Evolutionary conservation across 805 yeast genomes (phyloP).

Genomic region (Teunomyces pallodes): DNA sequence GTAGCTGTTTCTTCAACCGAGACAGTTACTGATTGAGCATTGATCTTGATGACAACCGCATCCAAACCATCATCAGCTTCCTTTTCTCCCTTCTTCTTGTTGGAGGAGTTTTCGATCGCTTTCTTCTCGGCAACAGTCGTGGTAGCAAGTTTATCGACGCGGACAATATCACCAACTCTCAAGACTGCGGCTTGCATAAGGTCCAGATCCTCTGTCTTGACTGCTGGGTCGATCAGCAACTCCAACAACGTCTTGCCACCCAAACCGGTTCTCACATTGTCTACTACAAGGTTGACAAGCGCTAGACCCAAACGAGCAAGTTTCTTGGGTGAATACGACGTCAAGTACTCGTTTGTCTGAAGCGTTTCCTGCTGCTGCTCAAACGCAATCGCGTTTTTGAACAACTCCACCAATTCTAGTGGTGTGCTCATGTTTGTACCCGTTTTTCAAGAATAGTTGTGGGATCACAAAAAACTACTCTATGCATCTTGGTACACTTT

Average conservation of each 20-base stretch:
- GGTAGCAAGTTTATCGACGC: conserved; percentile 46
- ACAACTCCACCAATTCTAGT: conserved; percentile 14
- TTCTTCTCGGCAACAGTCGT: conserved; percentile 10
- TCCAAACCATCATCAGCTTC: conserved; percentile 36
- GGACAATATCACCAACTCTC: conserved; percentile 75
- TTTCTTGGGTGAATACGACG: conserved; percentile 51
- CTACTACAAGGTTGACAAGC: conserved; percentile 57
- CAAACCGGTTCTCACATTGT: conserved; percentile 68
- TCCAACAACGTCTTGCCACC: conserved; percentile 76
- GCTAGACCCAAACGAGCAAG: conserved; percentile 78
- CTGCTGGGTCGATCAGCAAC: conserved; percentile 54
- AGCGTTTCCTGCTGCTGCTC: conserved; percentile 38
- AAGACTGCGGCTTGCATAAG: conserved; percentile 50
- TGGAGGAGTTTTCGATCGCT: conserved; percentile 23
- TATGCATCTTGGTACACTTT: conserved; percentile 26
- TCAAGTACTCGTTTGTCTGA: conserved; percentile 31
- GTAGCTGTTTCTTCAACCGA: conserved; percentile 56
- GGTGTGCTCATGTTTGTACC: conserved; percentile 18
- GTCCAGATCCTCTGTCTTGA: conserved; percentile 21
- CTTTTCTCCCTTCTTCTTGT: conserved; percentile 17
- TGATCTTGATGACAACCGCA: conserved; percentile 64
- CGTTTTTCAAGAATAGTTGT: conserved; percentile 27
- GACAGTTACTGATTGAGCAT: conserved; percentile 47
- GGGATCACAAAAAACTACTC: conserved; percentile 7
- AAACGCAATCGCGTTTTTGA: conserved; percentile 32